phyloP scores from a whole-genome alignment of 345 rosid species.

The Durio zibethinus region DNA sequence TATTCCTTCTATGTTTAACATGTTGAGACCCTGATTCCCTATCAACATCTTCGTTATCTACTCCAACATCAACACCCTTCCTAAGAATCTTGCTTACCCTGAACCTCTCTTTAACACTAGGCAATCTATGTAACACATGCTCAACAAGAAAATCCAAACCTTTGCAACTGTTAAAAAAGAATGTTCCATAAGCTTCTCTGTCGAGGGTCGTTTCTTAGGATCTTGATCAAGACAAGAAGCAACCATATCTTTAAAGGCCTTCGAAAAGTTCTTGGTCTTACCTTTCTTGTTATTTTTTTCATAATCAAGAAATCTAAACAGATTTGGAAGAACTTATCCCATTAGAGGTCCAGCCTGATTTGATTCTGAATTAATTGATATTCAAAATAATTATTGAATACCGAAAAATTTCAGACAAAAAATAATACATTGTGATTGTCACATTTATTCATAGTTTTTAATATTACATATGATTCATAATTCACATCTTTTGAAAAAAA shows the following conservation, averaged over 20 bases:
- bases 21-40: constrained; percentile 11
- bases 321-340: too few relatives aligned
- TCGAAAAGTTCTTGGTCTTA: constrained; percentile 60
- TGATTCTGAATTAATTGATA: too few relatives aligned
- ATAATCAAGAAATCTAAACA: constrained; percentile 69
- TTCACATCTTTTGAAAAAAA: too few relatives aligned
- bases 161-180: constrained; percentile 68
- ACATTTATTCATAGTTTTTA: too few relatives aligned
- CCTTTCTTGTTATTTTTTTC: constrained; percentile 42
- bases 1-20: constrained; percentile 66
- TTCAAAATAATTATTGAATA: too few relatives aligned
- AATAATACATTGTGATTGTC: too few relatives aligned
- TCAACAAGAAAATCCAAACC: constrained; percentile 58
- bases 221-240: constrained; percentile 77
- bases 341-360: too few relatives aligned
- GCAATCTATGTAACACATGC: constrained; percentile 55
- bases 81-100: constrained; percentile 26
- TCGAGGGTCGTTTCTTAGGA: constrained; percentile 68
- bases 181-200: constrained; percentile 72
- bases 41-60: constrained; percentile 33
- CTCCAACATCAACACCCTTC: constrained; percentile 16
- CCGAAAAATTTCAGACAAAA: too few relatives aligned
- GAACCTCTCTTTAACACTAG: constrained; percentile 67
- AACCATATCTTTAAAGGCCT: constrained; percentile 79
- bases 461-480: background rate